A percentile compares a stretch with the other conserved stretches of the same genome.
These are phyloP conservation scores for Mucuna pruriens DNA, from an alignment of 306 rosid species.

Conservation along the genomic window DNA sequence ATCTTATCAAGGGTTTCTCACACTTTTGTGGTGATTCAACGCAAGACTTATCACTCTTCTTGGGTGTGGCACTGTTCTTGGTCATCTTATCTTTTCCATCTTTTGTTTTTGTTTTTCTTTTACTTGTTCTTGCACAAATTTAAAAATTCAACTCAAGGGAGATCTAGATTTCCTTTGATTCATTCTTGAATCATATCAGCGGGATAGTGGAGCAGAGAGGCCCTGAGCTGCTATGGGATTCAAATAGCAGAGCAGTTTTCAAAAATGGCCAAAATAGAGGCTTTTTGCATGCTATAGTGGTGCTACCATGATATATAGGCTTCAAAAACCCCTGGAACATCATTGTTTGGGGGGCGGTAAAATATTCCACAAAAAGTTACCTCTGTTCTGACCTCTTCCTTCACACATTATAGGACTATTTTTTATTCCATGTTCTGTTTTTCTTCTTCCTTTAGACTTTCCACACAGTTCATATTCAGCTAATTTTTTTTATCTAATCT, in stretches of 20 bases:
- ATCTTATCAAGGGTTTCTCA: neutral
- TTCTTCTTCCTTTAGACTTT: neutral
- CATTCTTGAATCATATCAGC: neutral
- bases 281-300: neutral
- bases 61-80: neutral
- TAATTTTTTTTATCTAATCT: neutral
- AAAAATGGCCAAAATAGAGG: neutral
- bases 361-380: neutral
- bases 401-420: neutral
- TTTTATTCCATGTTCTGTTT: neutral
- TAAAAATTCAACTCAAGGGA: neutral
- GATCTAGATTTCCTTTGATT: neutral
- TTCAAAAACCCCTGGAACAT: neutral
- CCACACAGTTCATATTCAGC: neutral
- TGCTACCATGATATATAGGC: neutral
- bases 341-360: neutral
- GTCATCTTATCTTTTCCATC: neutral
- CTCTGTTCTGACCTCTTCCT: neutral
- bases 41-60: neutral
- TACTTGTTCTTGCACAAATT: neutral
- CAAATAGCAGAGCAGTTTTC: neutral
- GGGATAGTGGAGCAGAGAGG: neutral
- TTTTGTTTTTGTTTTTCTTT: neutral
- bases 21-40: neutral
- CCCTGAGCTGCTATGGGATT: neutral